Conservation (phyloP, 495 filamentous ascomycete genomes). For the Mycothermus thermophilus region DNA sequence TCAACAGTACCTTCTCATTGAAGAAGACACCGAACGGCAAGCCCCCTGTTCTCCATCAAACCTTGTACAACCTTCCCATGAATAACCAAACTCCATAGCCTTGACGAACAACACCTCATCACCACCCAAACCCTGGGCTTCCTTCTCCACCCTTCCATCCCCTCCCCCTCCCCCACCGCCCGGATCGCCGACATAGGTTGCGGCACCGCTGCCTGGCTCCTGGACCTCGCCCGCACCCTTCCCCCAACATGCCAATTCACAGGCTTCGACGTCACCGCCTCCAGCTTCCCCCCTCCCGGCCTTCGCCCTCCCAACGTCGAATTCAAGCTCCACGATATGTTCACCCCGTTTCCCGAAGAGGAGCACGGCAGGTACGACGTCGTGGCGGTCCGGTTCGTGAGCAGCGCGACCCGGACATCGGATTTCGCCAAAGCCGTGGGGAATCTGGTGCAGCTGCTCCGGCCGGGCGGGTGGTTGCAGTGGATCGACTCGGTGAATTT, state of each 20-base stretch:
- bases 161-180: neutral
- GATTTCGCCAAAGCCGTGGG: constrained; percentile 14
- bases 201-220: constrained; percentile 18
- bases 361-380: constrained; percentile 25
- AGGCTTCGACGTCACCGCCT: constrained; percentile 26
- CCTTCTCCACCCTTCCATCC: constrained; percentile 11
- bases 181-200: constrained; percentile 16
- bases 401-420: constrained; percentile 13
- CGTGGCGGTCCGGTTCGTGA: constrained; percentile 25
- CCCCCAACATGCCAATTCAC: too few species aligned
- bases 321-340: constrained; percentile 22
- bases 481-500: constrained; percentile 19
- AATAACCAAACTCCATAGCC: too few species aligned
- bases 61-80: too few species aligned
- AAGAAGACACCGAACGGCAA: too few species aligned
- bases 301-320: constrained; percentile 21
- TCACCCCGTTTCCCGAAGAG: constrained; percentile 18
- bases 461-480: constrained; percentile 19
- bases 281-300: constrained; percentile 20
- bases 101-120: constrained; percentile 10
- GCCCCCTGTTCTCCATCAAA: too few species aligned
- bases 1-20: too few species aligned
- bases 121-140: constrained; percentile 9
- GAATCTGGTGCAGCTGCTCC: constrained; percentile 14
- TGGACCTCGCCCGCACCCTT: constrained; percentile 16